phyloP scores from a whole-genome alignment of 2,329 filamentous ascomycete genomes.

The Parastagonospora nodorum region DNA sequence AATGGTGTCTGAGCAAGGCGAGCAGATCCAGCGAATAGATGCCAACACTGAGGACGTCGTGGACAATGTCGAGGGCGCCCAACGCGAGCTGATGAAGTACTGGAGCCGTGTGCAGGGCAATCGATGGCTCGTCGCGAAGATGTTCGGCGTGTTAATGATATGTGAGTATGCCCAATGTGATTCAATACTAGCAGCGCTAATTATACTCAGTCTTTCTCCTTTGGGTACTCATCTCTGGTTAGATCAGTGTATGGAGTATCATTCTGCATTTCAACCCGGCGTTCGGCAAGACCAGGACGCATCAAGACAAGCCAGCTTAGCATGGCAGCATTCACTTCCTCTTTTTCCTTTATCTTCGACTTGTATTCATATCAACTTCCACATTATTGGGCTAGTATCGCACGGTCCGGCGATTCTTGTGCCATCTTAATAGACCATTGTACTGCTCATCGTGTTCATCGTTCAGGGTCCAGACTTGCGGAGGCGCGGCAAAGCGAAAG shows the following conservation, averaged over 20 bases:
- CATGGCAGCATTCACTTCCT: not conserved
- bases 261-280: slow-evolving; percentile 17
- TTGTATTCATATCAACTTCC: slow-evolving; percentile 12
- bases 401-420: slow-evolving; percentile 1
- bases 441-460: slow-evolving; percentile 14
- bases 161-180: slow-evolving; percentile 55
- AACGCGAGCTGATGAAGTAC: slow-evolving; percentile 94
- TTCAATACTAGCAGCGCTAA: slow-evolving; percentile 21
- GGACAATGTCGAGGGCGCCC: slow-evolving; percentile 96
- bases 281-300: slow-evolving; percentile 25
- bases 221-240: slow-evolving; percentile 71
- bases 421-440: slow-evolving; percentile 15
- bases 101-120: slow-evolving; percentile 95
- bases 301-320: slow-evolving; percentile 9
- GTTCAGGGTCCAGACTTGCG: not conserved
- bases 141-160: slow-evolving; percentile 92
- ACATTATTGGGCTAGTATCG: not conserved
- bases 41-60: slow-evolving; percentile 98
- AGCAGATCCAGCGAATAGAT: slow-evolving; percentile 97
- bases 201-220: slow-evolving; percentile 53
- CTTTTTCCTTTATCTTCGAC: not conserved
- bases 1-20: slow-evolving; percentile 97
- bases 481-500: not conserved
- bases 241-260: slow-evolving; percentile 17
- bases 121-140: slow-evolving; percentile 86